Evolutionary conservation across 768 basidiomycete genomes (phyloP), one percentile per base, ranked within the genome.

Genomic region (Termitomyces sp.): DNA sequence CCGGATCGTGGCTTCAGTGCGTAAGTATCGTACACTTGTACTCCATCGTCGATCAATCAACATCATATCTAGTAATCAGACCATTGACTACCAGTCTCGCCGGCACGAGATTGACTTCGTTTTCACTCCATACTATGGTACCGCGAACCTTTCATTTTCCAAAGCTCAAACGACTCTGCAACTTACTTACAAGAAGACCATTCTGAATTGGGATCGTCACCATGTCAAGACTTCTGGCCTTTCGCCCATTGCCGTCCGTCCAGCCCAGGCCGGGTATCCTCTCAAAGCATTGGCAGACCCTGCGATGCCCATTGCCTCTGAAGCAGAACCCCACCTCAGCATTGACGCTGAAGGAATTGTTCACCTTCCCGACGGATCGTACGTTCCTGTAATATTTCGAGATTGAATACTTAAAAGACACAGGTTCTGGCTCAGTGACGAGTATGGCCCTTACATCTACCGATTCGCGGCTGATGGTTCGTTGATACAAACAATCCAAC

Each of bases 391-490:
- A 14, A 37, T 37, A 17, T 37, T 7, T 17, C 5, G 16, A 11
- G 35, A 37, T 17, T 11, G 0, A 17, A 37, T 37, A 37, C n/a
- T 16, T 37, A 16, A 37, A 37, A 17, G 35, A 37, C 16, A 8
- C 55, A 84, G 82, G 0, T 83, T 76, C 68, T 86, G 82, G 83
- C 72, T 81, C 30, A 82, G 81, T 60, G 86, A 88, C 64, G 85
- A 87, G 68, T 87, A 87, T 59, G 86, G 84, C 2, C 82, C 83
- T 3, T 82, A 83, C 63, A 81, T 87, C 59, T 84, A 86, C 66
- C 76, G 73, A 16, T 80, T 81, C 67, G 67, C 74, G 0, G 62
- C 72, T 0, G 65, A 68, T 19, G 84, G 84, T 1, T 60, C 72
- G 1, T 69, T 87, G 8, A 66, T 85, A 25, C 74, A 79, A 60